These are phyloP conservation scores for Vigna mungo DNA, from an alignment of 306 rosid species.

Conservation along the genomic window DNA sequence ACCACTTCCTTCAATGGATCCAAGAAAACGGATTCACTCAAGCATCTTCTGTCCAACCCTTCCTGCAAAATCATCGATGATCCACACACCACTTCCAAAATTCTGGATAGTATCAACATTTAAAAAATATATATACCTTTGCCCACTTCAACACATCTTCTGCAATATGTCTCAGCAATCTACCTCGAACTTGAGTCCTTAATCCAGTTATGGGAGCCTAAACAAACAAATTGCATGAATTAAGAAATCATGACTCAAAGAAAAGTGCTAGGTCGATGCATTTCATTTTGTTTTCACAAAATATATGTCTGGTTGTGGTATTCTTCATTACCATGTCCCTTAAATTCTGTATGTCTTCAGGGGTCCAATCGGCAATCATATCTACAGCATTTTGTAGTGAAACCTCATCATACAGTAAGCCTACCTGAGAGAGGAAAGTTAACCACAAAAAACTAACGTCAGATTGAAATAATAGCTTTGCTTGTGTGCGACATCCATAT, in stretches of 20 bases:
- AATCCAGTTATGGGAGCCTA: constrained; percentile 79
- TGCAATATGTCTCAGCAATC: constrained; percentile 46
- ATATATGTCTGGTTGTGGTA: constrained; percentile 16
- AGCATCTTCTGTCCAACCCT: constrained; percentile 47
- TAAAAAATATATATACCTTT: constrained; percentile 21
- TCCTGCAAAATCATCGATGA: constrained; percentile 33
- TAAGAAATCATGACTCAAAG: not conserved
- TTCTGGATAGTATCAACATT: constrained; percentile 5
- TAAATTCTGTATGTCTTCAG: constrained; percentile 71
- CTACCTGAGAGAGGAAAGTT: constrained; percentile 67
- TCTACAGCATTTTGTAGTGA: constrained; percentile 77
- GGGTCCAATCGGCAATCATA: constrained; percentile 84
- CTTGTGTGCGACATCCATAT: not conserved
- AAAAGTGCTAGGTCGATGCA: not conserved
- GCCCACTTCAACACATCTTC: constrained; percentile 54
- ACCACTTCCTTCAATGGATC: constrained; percentile 41
- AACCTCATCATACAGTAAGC: constrained; percentile 78
- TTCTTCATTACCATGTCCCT: constrained; percentile 70
- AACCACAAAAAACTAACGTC: constrained; percentile 17
- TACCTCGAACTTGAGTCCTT: constrained; percentile 72
- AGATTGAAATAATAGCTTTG: not conserved
- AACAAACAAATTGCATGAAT: not conserved
- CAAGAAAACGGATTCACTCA: constrained; percentile 37
- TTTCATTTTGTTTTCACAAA: not conserved
- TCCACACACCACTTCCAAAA: not conserved